Percentiles rank a stretch among this genome's conserved stretches.
These are phyloP conservation scores for Gaeumannomyces tritici DNA, from an alignment of 2,329 filamentous ascomycete genomes.

Conservation along the genomic window DNA sequence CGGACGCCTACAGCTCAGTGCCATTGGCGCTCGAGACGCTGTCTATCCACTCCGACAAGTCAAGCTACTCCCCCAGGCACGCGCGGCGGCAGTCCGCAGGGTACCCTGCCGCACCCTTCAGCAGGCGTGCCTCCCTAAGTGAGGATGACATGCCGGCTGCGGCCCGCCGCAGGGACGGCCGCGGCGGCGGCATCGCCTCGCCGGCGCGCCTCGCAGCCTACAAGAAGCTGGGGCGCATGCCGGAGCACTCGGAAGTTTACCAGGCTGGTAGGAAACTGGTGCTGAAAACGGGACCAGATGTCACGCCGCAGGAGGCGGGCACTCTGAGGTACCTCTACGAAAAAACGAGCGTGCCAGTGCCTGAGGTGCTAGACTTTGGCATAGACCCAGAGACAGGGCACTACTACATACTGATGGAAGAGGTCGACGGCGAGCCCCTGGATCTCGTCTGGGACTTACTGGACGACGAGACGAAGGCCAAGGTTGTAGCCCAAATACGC, in stretches of 20 bases:
- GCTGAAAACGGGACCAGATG: constrained; percentile 1
- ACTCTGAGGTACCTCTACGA: constrained; percentile 3
- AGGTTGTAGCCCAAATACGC: constrained; percentile 1
- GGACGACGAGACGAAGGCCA: not conserved
- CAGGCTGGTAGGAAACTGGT: not conserved
- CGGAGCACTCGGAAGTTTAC: not conserved
- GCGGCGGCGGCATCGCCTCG: not conserved
- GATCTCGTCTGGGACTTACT: not conserved
- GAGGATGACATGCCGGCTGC: not conserved
- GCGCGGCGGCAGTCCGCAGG: not conserved
- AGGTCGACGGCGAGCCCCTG: not conserved
- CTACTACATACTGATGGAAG: constrained; percentile 7
- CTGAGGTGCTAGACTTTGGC: constrained; percentile 3
- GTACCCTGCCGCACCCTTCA: not conserved
- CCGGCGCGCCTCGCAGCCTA: not conserved
- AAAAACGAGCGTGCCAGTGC: constrained; percentile 6
- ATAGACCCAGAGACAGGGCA: not conserved
- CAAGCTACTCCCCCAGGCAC: not conserved
- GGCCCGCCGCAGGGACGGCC: no score
- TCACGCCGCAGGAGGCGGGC: constrained; percentile 3
- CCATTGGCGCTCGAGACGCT: not conserved
- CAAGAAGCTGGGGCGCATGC: not conserved
- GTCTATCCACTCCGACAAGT: not conserved
- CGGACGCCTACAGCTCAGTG: not conserved
- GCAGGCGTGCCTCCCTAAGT: no score